phyloP scores from a whole-genome alignment of 345 rosid species.

The Hibiscus trionum region DNA sequence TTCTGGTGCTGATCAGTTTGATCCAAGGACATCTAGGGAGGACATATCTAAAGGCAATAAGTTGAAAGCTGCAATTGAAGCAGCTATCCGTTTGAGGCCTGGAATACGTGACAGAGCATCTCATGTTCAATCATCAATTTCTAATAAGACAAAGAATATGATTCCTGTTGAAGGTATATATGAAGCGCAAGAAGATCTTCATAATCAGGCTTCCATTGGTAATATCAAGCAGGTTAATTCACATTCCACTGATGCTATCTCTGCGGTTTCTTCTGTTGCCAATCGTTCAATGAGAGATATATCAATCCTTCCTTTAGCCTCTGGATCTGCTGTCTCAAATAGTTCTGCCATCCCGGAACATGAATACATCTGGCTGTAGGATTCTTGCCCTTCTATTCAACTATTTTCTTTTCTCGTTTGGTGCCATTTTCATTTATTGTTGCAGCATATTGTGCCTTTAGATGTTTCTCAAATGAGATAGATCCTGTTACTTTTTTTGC shows the following conservation, averaged over 20 bases:
- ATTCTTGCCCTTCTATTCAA: slow-evolving; percentile 17
- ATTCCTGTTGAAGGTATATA: slow-evolving; percentile 36
- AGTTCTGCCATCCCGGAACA: slow-evolving; percentile 67
- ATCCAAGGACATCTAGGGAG: slow-evolving; percentile 43
- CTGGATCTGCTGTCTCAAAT: slow-evolving; percentile 23
- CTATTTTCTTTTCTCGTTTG: slow-evolving; percentile 1
- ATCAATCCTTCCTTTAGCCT: slow-evolving; percentile 24
- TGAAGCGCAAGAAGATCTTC: slow-evolving; percentile 33
- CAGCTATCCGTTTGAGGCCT: slow-evolving; percentile 73
- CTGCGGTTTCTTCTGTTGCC: slow-evolving; percentile 23
- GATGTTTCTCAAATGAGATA: slow-evolving; percentile 1
- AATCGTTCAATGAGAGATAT: slow-evolving; percentile 22
- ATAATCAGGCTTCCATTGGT: slow-evolving; percentile 31
- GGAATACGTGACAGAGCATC: slow-evolving; percentile 40
- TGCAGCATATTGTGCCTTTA: background rate
- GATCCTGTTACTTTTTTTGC: slow-evolving; percentile 21
- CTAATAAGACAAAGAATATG: slow-evolving; percentile 31
- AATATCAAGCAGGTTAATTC: slow-evolving; percentile 33
- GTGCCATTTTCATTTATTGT: background rate
- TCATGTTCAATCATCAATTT: slow-evolving; percentile 37
- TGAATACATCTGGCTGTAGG: slow-evolving; percentile 90
- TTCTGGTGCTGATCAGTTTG: slow-evolving; percentile 39
- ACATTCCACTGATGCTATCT: slow-evolving; percentile 23
- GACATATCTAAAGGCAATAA: slow-evolving; percentile 46
- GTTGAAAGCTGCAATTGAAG: slow-evolving; percentile 77